Evolutionary conservation across 2,329 filamentous ascomycete species (phyloP).

Genomic region (Arthrinium puccinioides): DNA sequence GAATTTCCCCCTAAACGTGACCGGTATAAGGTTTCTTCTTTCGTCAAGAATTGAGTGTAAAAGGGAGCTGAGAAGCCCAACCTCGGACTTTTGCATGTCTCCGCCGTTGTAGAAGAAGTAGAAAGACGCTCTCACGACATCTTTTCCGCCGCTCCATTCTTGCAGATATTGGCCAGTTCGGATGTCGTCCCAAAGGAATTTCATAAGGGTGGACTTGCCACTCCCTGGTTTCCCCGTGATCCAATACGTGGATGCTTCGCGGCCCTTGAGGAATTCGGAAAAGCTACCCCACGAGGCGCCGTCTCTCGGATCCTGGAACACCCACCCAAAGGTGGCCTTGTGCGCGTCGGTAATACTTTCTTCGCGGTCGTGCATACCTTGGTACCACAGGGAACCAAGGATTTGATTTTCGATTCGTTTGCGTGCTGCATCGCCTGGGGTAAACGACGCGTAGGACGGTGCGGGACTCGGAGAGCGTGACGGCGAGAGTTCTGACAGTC

Average conservation of each 20-base stretch:
- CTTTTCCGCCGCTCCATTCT: slow-evolving; percentile 7
- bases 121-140: slow-evolving; percentile 8
- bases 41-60: slow-evolving; percentile 10
- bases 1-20: not conserved
- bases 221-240: slow-evolving; percentile 17
- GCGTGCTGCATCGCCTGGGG: not conserved
- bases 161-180: slow-evolving; percentile 10
- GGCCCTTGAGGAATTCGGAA: slow-evolving; percentile 10
- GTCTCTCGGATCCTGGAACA: slow-evolving; percentile 12
- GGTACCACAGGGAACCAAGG: slow-evolving; percentile 7
- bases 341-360: slow-evolving; percentile 11
- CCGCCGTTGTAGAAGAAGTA: slow-evolving; percentile 14
- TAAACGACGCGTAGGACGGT: too few species aligned
- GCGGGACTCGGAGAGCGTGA: not conserved
- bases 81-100: slow-evolving; percentile 12
- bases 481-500: not conserved
- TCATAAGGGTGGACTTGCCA: slow-evolving; percentile 18
- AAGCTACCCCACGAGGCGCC: slow-evolving; percentile 5
- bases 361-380: slow-evolving; percentile 9
- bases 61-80: slow-evolving; percentile 12
- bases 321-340: slow-evolving; percentile 11
- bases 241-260: slow-evolving; percentile 10
- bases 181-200: slow-evolving; percentile 9
- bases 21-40: slow-evolving; percentile 8
- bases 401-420: not conserved